phyloP scores from a whole-genome alignment of 1,284 basidiomycete genomes.

The Chondrostereum purpureum region DNA sequence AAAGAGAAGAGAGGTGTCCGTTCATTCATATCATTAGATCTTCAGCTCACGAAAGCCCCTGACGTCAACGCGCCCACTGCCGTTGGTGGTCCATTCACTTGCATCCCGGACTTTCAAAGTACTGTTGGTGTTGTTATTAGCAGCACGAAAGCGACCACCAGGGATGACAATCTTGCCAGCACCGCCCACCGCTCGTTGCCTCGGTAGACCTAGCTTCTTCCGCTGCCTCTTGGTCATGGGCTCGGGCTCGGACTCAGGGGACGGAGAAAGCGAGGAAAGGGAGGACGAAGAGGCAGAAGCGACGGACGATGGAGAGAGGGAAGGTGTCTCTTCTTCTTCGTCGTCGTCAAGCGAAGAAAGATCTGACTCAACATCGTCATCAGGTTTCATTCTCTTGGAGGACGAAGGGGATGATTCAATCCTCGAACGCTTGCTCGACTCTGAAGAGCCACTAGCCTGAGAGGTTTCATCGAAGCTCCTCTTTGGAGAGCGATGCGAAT shows the following conservation, averaged over 20 bases:
- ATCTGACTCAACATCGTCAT: background rate
- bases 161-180: slow-evolving; percentile 9
- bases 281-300: slow-evolving; percentile 1
- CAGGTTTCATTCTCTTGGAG: background rate
- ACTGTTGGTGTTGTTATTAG: slow-evolving; percentile 12
- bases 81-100: slow-evolving; percentile 47
- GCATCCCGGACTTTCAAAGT: slow-evolving; percentile 20
- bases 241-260: background rate
- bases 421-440: background rate
- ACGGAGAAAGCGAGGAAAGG: background rate
- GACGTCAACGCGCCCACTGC: slow-evolving; percentile 48
- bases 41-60: slow-evolving; percentile 53
- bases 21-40: slow-evolving; percentile 30
- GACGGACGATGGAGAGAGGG: background rate
- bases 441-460: background rate
- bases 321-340: background rate
- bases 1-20: background rate
- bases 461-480: slow-evolving; percentile 58
- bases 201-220: slow-evolving; percentile 44
- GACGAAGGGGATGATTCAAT: background rate
- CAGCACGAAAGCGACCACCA: slow-evolving; percentile 12
- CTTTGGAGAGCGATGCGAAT: slow-evolving; percentile 45
- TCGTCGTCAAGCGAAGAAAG: slow-evolving; percentile 1
- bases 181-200: slow-evolving; percentile 23
- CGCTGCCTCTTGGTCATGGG: slow-evolving; percentile 42